Evolutionary conservation across 73 alveolate species (phyloP).

Genomic region (Tetrahymena borealis): DNA sequence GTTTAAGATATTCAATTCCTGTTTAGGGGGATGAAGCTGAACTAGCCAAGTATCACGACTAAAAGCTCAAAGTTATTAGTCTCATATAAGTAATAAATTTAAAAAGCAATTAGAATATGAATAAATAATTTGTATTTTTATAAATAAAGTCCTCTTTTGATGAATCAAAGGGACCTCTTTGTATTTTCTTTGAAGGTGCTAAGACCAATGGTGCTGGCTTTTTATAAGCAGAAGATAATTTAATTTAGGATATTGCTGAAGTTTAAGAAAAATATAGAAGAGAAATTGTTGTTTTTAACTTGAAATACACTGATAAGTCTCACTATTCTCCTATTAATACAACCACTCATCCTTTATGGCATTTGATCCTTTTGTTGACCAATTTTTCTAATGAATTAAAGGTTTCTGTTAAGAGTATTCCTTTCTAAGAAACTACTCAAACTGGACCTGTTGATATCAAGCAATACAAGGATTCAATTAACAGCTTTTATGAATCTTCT

Average conservation of each 20-base stretch:
- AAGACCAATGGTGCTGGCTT: neutral
- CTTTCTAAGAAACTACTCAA: neutral
- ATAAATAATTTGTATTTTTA: neutral
- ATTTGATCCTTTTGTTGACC: conserved; percentile 5
- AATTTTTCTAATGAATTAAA: conserved; percentile 3
- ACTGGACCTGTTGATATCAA: neutral
- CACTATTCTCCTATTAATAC: conserved; percentile 32
- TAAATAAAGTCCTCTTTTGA: neutral
- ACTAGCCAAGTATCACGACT: neutral
- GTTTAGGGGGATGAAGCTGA: neutral
- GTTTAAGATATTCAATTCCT: neutral
- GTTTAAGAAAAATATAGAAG: neutral
- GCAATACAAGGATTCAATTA: neutral
- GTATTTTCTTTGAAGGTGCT: neutral
- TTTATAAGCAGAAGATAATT: neutral
- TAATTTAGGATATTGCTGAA: neutral
- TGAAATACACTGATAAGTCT: conserved; percentile 7
- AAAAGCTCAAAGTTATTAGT: neutral
- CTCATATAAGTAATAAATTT: neutral
- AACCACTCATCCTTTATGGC: conserved; percentile 26
- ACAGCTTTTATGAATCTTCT: neutral
- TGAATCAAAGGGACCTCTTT: neutral
- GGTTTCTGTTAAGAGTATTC: neutral
- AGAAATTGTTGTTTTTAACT: neutral
- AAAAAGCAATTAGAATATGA: neutral